Evolutionary conservation across 164 flowering plant genomes (phyloP).

Genomic region (Platanus orientalis): DNA sequence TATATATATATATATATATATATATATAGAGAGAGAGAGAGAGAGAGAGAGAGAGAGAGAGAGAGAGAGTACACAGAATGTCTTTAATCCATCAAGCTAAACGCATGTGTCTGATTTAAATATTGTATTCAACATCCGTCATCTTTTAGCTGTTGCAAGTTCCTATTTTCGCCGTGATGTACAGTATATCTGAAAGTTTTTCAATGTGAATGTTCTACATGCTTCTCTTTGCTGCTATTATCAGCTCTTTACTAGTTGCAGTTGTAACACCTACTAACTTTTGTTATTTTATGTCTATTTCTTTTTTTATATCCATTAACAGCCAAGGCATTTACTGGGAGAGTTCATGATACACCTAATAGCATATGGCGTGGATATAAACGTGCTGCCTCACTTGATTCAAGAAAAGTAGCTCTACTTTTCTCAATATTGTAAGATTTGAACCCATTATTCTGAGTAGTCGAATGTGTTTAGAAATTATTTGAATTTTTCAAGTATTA

Average conservation of each 20-base stretch:
- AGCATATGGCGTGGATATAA: constrained; percentile 55
- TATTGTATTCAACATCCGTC: too few species aligned
- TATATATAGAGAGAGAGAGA: too few species aligned
- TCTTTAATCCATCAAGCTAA: too few species aligned
- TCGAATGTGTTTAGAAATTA: too few species aligned
- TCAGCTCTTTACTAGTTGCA: background rate
- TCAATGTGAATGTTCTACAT: background rate
- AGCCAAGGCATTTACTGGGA: constrained; percentile 44
- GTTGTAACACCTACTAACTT: background rate
- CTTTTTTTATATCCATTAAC: constrained; percentile 10
- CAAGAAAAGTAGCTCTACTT: constrained; percentile 63
- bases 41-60: too few species aligned
- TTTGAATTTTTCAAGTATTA: background rate
- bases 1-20: too few species aligned
- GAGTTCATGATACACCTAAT: constrained; percentile 38
- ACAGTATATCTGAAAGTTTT: background rate
- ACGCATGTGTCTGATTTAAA: too few species aligned
- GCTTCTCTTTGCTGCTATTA: background rate
- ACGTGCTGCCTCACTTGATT: constrained; percentile 62
- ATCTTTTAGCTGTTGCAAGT: background rate
- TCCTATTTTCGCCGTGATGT: background rate
- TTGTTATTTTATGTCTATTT: background rate
- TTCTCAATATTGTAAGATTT: constrained; percentile 73
- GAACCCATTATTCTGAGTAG: background rate
- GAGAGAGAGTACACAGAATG: too few species aligned